Percentiles rank a stretch among this genome's conserved stretches.
Conservation (phyloP, 768 basidiomycete genomes). For the Mycena maculata region DNA sequence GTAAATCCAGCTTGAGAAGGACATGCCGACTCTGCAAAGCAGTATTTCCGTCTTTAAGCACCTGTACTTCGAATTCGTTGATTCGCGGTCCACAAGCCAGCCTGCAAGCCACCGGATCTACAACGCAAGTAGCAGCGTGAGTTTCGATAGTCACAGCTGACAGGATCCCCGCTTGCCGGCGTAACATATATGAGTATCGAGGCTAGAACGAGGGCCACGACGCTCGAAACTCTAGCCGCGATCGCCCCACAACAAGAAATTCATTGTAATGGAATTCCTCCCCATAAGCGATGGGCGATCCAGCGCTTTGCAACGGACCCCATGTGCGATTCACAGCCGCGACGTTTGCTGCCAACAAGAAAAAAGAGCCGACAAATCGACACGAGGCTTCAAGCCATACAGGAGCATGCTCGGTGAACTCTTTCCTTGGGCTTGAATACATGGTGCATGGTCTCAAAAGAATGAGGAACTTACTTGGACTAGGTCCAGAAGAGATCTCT, state of each 20-base stretch:
- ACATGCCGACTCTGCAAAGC: too few species aligned
- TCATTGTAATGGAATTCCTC: conserved; percentile 1
- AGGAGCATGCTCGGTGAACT: not conserved
- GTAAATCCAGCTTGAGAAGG: too few species aligned
- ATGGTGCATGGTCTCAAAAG: not conserved
- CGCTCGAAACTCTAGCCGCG: not conserved
- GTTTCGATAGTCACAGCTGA: not conserved
- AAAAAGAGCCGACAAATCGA: conserved; percentile 6
- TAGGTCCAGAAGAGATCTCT: conserved; percentile 1
- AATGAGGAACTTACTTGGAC: not conserved
- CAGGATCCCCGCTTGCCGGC: conserved; percentile 1
- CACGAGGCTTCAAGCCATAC: conserved; percentile 6
- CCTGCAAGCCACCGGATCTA: conserved; percentile 9
- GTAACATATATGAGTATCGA: conserved; percentile 14
- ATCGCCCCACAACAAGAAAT: conserved; percentile 1
- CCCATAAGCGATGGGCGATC: not conserved
- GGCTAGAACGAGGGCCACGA: not conserved
- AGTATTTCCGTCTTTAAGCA: too few species aligned
- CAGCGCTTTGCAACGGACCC: conserved; percentile 2
- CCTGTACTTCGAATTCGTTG: conserved; percentile 6
- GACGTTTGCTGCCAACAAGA: not conserved
- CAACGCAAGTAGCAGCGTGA: not conserved
- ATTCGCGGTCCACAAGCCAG: conserved; percentile 9
- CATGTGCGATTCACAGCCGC: conserved; percentile 17
- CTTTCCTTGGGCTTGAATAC: not conserved